Evolutionary conservation across 345 rosid species (phyloP).

Genomic region (Citropsis articulata): DNA sequence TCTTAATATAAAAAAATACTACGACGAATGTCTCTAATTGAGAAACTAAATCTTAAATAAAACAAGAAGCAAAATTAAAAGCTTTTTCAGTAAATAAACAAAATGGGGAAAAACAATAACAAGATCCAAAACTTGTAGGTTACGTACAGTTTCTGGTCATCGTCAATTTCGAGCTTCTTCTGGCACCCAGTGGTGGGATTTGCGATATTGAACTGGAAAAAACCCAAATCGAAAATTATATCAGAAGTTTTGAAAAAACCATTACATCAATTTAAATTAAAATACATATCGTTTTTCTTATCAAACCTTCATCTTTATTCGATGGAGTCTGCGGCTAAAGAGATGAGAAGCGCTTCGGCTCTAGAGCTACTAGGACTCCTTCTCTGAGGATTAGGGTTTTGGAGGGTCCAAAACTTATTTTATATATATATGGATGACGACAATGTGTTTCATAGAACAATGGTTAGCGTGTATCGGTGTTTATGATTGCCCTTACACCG

Average conservation of each 20-base stretch:
- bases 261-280: neutral
- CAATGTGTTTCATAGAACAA: neutral
- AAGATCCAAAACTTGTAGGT: neutral
- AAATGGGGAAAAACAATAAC: neutral
- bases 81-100: too few relatives aligned
- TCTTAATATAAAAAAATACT: too few relatives aligned
- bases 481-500: neutral
- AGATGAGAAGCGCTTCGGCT: conserved; percentile 5
- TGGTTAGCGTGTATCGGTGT: neutral
- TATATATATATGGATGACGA: too few relatives aligned
- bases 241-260: neutral
- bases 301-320: conserved; percentile 26
- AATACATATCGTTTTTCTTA: neutral
- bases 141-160: conserved; percentile 45
- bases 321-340: conserved; percentile 5
- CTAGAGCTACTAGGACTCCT: neutral
- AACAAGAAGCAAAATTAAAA: neutral
- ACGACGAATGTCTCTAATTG: neutral
- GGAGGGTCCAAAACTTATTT: too few relatives aligned
- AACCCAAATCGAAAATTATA: neutral
- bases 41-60: neutral
- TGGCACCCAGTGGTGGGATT: conserved; percentile 54
- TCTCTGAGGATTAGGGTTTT: conserved; percentile 20
- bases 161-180: conserved; percentile 56
- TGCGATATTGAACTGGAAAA: conserved; percentile 44